phyloP scores from a whole-genome alignment of 345 rosid species.

The Cochlearia excelsa region DNA sequence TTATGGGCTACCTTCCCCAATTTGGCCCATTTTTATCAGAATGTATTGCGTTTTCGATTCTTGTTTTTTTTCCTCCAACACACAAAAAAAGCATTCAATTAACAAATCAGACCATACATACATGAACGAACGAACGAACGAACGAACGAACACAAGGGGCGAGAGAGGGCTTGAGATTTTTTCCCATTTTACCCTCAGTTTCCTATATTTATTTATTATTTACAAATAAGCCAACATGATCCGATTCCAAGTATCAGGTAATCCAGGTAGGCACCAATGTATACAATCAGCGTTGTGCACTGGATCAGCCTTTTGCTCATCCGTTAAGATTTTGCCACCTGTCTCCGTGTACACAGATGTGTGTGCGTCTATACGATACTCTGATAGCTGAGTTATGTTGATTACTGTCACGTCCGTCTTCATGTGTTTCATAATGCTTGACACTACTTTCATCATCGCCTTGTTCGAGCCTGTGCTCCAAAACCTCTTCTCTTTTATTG shows the following conservation, averaged over 20 bases:
- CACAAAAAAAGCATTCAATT: too few relatives aligned
- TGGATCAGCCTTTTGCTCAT: conserved; percentile 66
- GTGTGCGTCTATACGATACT: conserved; percentile 79
- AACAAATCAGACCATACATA: too few relatives aligned
- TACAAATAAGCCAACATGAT: conserved; percentile 74
- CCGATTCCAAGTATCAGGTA: conserved; percentile 90
- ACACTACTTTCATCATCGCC: conserved; percentile 71
- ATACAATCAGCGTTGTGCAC: conserved; percentile 76
- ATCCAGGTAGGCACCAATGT: conserved; percentile 95
- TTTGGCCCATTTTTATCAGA: too few relatives aligned
- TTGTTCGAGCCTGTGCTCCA: conserved; percentile 66
- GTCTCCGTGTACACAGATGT: conserved; percentile 72
- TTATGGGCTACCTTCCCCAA: too few relatives aligned
- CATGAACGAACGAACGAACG: too few relatives aligned
- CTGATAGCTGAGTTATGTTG: conserved; percentile 84
- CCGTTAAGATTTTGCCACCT: conserved; percentile 64
- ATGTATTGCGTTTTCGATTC: too few relatives aligned
- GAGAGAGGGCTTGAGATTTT: conserved; percentile 8
- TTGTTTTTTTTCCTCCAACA: too few relatives aligned
- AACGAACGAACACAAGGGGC: not conserved
- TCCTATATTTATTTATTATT: conserved; percentile 4
- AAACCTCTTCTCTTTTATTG: conserved; percentile 53
- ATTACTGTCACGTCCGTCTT: conserved; percentile 64
- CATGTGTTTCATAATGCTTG: conserved; percentile 49
- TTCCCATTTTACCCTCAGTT: conserved; percentile 13